Percentiles rank a stretch among this genome's conserved stretches.
These are phyloP conservation scores for Cyclotella distinguenda DNA, from an alignment of 108 stramenopile genomes.

Conservation along the genomic window DNA sequence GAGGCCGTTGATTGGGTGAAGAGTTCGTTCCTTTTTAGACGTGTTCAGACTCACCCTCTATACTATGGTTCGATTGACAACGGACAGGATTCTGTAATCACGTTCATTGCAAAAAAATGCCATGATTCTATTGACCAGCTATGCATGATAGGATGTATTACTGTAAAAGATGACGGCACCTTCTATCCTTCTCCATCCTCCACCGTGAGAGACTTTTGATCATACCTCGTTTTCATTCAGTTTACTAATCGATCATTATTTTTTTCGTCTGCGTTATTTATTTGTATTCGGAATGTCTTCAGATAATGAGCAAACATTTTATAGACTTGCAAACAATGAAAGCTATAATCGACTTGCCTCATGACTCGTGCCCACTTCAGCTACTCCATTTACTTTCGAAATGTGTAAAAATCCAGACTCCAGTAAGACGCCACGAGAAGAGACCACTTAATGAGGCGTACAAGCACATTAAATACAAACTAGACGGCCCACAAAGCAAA, in stretches of 20 bases:
- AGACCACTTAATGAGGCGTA: conserved; percentile 76
- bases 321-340: conserved; percentile 73
- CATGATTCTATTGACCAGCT: conserved; percentile 40
- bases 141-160: conserved; percentile 26
- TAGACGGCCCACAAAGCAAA: conserved; percentile 77
- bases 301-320: conserved; percentile 79
- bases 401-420: conserved; percentile 62
- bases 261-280: neutral
- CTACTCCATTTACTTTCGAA: conserved; percentile 64
- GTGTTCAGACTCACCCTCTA: conserved; percentile 50
- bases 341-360: conserved; percentile 60
- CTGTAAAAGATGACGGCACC: conserved; percentile 27
- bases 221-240: neutral
- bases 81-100: conserved; percentile 11
- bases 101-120: conserved; percentile 46
- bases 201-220: neutral
- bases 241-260: neutral
- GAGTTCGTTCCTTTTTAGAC: conserved; percentile 62
- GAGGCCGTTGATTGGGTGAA: conserved; percentile 66
- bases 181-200: conserved; percentile 51
- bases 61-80: conserved; percentile 42
- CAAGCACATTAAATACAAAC: conserved; percentile 69
- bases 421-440: conserved; percentile 78
- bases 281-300: too few species aligned
- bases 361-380: conserved; percentile 58